These are phyloP conservation scores for Durusdinium trenchii DNA, from an alignment of 73 alveolate genomes.

Conservation along the genomic window DNA sequence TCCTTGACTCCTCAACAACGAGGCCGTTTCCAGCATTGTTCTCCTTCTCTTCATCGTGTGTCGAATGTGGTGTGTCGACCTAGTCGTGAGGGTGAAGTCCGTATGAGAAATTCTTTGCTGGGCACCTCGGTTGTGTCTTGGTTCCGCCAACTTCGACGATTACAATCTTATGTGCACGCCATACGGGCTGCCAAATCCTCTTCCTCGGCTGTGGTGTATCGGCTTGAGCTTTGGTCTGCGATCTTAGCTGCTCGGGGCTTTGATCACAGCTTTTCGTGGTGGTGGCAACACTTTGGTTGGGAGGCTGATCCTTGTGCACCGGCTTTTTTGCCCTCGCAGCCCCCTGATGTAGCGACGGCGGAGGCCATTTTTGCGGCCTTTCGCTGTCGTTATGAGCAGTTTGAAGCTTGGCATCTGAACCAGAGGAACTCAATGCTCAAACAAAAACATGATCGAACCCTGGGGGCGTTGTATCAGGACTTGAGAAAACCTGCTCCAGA, in stretches of 20 bases:
- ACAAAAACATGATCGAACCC: neutral
- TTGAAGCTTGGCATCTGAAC: neutral
- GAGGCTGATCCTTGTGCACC: neutral
- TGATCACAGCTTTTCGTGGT: neutral
- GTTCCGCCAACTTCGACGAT: neutral
- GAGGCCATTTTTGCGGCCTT: neutral
- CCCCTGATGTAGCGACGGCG: neutral
- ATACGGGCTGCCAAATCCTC: neutral
- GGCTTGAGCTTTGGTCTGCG: neutral
- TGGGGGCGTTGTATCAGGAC: neutral
- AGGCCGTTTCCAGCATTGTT: too few relatives aligned
- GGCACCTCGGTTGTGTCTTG: neutral
- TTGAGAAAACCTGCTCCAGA: neutral
- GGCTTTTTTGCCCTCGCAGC: neutral
- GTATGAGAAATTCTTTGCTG: neutral
- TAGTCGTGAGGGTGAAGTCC: neutral
- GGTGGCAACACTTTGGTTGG: neutral
- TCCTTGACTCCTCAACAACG: too few relatives aligned
- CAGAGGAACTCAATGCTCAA: neutral
- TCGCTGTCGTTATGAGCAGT: neutral
- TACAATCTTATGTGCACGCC: neutral
- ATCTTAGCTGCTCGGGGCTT: neutral
- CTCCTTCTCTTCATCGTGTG: too few relatives aligned
- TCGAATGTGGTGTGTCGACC: too few relatives aligned
- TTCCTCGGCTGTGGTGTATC: neutral